Evolutionary conservation across 148 eudicot genomes (phyloP).

Genomic region (Gaultheria prostrata): DNA sequence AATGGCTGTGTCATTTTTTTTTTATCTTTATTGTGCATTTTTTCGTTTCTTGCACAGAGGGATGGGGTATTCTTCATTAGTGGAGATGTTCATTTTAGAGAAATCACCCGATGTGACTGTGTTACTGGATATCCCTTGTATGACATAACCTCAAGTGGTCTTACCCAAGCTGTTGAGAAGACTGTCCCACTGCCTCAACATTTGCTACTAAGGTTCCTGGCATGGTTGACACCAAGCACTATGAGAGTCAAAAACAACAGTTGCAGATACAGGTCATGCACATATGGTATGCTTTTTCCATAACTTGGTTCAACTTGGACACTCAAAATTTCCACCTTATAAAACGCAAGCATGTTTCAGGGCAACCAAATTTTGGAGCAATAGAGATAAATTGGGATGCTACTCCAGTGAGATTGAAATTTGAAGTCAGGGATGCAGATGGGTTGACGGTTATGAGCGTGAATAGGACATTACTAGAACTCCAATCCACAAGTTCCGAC

Average conservation of each 20-base stretch:
- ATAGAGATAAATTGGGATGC: slow-evolving; percentile 63
- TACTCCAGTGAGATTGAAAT: slow-evolving; percentile 42
- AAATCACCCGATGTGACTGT: slow-evolving; percentile 60
- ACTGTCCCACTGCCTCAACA: slow-evolving; percentile 44
- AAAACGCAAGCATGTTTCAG: slow-evolving; percentile 24
- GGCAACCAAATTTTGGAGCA: slow-evolving; percentile 62
- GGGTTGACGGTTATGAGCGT: slow-evolving; percentile 44
- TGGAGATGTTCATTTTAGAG: slow-evolving; percentile 80
- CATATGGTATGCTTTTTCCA: slow-evolving; percentile 45
- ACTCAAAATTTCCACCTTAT: slow-evolving; percentile 3
- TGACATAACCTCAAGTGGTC: slow-evolving; percentile 71
- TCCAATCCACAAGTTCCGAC: slow-evolving; percentile 28
- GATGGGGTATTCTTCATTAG: slow-evolving; percentile 60
- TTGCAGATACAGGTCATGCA: slow-evolving; percentile 65
- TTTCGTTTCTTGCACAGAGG: slow-evolving; percentile 36
- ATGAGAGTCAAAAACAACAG: slow-evolving; percentile 44
- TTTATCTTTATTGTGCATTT: neutral
- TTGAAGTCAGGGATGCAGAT: slow-evolving; percentile 54
- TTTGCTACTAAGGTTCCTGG: slow-evolving; percentile 45
- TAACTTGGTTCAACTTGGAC: neutral
- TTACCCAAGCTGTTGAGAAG: slow-evolving; percentile 69
- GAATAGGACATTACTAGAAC: slow-evolving; percentile 43
- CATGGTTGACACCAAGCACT: slow-evolving; percentile 54
- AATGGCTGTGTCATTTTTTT: neutral
- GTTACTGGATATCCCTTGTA: slow-evolving; percentile 62